These are phyloP conservation scores for Ogataea siamensis DNA, from an alignment of 805 yeast species.

Conservation along the genomic window DNA sequence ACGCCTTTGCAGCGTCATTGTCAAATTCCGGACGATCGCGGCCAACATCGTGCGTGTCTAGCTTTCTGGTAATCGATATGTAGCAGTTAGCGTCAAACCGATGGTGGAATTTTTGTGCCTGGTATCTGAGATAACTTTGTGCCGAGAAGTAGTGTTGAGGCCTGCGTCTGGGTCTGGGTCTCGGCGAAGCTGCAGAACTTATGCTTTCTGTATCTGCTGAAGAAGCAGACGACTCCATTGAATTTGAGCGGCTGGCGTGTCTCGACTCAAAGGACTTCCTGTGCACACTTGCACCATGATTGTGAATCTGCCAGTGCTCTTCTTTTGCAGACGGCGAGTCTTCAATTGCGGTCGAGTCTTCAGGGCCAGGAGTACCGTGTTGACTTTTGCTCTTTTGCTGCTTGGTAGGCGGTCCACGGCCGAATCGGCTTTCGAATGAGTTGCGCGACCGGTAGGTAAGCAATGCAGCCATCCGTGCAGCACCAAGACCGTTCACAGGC, in stretches of 20 bases:
- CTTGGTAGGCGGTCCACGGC: slow-evolving; percentile 65
- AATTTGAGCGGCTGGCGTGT: slow-evolving; percentile 30
- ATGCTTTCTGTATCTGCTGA: slow-evolving; percentile 32
- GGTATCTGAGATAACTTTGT: slow-evolving; percentile 90
- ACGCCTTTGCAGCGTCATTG: slow-evolving; percentile 46
- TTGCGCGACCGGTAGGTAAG: slow-evolving; percentile 90
- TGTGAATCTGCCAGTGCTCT: slow-evolving; percentile 81
- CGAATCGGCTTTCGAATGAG: slow-evolving; percentile 87
- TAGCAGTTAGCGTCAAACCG: slow-evolving; percentile 97
- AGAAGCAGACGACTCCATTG: slow-evolving; percentile 25
- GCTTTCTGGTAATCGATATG: slow-evolving; percentile 86
- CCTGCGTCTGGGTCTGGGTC: slow-evolving; percentile 31
- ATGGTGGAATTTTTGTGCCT: slow-evolving; percentile 83
- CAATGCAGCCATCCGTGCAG: slow-evolving; percentile 96
- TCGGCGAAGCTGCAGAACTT: slow-evolving; percentile 6
- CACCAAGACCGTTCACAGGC: slow-evolving; percentile 84
- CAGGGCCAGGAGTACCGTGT: slow-evolving; percentile 7
- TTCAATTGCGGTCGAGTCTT: slow-evolving; percentile 12
- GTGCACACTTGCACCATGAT: slow-evolving; percentile 58
- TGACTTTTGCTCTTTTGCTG: slow-evolving; percentile 26
- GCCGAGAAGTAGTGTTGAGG: slow-evolving; percentile 82
- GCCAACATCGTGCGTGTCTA: slow-evolving; percentile 93
- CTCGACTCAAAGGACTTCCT: slow-evolving; percentile 30
- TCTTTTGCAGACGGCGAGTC: slow-evolving; percentile 20
- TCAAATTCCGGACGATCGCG: slow-evolving; percentile 57